Evolutionary conservation across 1,139 yeast genomes (phyloP).

Genomic region (Candida pseudoviswanathii): DNA sequence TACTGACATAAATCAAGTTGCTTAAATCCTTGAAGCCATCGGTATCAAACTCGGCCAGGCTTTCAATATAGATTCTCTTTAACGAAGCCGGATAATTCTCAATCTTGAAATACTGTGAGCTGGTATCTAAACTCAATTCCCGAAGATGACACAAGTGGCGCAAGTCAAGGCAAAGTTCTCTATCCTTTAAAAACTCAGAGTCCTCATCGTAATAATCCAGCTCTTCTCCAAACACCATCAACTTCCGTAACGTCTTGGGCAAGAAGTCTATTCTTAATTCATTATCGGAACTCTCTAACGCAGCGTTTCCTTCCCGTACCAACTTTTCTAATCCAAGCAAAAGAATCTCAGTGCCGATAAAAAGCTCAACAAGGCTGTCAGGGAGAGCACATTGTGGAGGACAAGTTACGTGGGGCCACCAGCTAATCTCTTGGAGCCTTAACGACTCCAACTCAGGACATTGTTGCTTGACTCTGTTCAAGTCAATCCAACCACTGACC

Average conservation of each 20-base stretch:
- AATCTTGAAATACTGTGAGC: background rate
- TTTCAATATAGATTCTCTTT: background rate
- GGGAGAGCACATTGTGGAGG: background rate
- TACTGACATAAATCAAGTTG: background rate
- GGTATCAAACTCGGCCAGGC: background rate
- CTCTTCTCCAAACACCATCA: background rate
- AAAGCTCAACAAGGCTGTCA: background rate
- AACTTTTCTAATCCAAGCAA: background rate
- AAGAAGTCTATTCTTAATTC: background rate
- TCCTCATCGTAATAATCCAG: background rate
- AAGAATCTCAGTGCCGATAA: background rate
- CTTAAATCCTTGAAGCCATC: background rate
- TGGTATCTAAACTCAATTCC: background rate
- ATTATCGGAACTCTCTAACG: background rate
- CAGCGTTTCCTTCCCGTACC: background rate
- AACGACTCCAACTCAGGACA: background rate
- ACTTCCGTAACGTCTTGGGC: background rate
- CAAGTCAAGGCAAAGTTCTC: background rate
- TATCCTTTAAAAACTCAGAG: background rate
- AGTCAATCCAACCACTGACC: background rate
- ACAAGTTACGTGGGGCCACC: background rate
- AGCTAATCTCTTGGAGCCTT: background rate
- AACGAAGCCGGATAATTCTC: background rate
- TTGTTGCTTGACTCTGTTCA: background rate
- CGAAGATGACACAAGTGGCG: background rate